phyloP scores from a whole-genome alignment of 2,329 filamentous ascomycete species.

The Diaporthe vaccinii region DNA sequence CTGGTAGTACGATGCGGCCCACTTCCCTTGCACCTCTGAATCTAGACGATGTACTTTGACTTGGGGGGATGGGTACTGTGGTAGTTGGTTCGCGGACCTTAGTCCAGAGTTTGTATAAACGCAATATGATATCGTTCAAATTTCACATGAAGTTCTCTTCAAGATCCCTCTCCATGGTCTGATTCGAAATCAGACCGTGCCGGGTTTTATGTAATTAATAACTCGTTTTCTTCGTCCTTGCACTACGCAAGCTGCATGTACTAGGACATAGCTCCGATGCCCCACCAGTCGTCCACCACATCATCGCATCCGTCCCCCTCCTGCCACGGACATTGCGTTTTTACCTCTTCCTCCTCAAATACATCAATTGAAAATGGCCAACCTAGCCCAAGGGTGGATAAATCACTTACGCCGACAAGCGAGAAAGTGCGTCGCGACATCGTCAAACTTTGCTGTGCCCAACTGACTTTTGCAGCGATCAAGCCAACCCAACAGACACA shows the following conservation, averaged over 20 bases:
- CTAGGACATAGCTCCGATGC: neutral
- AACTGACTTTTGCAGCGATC: constrained; percentile 17
- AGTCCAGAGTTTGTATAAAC: no score
- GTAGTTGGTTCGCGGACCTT: no score
- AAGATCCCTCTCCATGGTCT: no score
- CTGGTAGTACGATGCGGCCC: no score
- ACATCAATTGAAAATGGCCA: constrained; percentile 8
- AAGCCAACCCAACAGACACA: neutral
- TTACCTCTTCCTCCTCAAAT: neutral
- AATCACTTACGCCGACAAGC: constrained; percentile 25
- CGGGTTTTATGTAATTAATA: neutral
- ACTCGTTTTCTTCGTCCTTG: neutral
- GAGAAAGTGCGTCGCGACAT: neutral
- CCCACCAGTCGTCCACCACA: neutral
- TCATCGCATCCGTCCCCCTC: neutral
- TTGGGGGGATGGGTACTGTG: no score
- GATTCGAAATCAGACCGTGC: no score
- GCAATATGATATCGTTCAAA: no score
- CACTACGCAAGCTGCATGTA: neutral
- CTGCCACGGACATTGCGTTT: neutral
- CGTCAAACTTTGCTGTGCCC: neutral
- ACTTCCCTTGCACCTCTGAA: no score
- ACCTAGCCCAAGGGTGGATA: constrained; percentile 10
- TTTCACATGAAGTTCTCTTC: no score
- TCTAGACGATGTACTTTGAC: no score